Evolutionary conservation across 495 filamentous ascomycete genomes (phyloP).

Genomic region (Daldinia loculata): DNA sequence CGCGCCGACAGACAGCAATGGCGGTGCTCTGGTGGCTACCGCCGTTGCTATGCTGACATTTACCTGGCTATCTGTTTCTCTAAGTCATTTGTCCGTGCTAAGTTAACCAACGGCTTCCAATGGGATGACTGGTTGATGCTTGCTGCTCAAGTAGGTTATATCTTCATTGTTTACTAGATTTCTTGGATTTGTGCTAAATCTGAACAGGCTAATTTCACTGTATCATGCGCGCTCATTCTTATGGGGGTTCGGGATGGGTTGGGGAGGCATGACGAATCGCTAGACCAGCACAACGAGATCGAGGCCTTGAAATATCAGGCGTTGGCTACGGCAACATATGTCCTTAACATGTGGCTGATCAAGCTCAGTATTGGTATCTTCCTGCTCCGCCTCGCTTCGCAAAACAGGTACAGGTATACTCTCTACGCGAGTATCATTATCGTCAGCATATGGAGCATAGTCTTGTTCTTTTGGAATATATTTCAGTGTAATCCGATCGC

Average conservation of each 20-base stretch:
- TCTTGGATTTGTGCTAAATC: conserved; percentile 13
- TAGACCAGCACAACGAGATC: conserved; percentile 47
- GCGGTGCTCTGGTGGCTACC: conserved; percentile 45
- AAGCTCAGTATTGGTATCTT: conserved; percentile 57
- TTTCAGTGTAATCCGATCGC: conserved; percentile 50
- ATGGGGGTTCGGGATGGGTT: conserved; percentile 47
- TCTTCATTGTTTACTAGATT: not conserved
- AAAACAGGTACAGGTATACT: conserved; percentile 49
- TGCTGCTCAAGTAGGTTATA: conserved; percentile 46
- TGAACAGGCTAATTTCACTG: conserved; percentile 47
- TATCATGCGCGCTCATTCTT: conserved; percentile 48
- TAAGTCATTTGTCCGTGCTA: conserved; percentile 49
- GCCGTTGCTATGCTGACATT: conserved; percentile 44
- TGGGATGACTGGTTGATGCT: conserved; percentile 56
- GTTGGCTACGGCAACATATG: conserved; percentile 50
- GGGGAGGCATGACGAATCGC: conserved; percentile 49
- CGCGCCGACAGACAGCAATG: conserved; percentile 49
- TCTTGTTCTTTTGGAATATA: conserved; percentile 53
- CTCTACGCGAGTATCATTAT: conserved; percentile 47
- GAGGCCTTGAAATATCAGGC: conserved; percentile 51
- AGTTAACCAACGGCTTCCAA: conserved; percentile 51
- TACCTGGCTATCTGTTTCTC: conserved; percentile 47
- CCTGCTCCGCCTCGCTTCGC: conserved; percentile 50
- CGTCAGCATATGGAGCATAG: conserved; percentile 50
- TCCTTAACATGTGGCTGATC: conserved; percentile 56